These are phyloP conservation scores for Lipomyces spencermartinsiae DNA, from an alignment of 805 yeast genomes.

Conservation along the genomic window DNA sequence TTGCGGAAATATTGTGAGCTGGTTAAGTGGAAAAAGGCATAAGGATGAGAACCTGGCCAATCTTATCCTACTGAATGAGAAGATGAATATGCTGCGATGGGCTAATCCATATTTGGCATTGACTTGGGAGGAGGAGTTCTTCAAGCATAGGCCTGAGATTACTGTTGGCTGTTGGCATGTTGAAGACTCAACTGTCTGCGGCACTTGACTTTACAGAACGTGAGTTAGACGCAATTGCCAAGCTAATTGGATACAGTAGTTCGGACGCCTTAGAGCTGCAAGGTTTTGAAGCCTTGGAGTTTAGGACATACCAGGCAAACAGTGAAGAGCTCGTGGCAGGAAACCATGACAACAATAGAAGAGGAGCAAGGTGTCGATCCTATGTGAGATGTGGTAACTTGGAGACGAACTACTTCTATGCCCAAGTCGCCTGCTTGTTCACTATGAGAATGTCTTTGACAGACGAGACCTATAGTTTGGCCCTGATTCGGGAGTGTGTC, in stretches of 20 bases:
- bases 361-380: not conserved
- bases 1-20: no score
- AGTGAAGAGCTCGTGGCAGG: not conserved
- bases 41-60: no score
- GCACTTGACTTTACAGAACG: no score
- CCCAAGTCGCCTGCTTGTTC: not conserved
- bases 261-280: slow-evolving; percentile 1
- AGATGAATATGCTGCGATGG: slow-evolving; percentile 7
- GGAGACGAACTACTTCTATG: not conserved
- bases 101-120: not conserved
- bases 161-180: no score
- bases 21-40: no score
- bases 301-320: slow-evolving; percentile 1
- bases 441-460: not conserved
- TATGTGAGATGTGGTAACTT: not conserved
- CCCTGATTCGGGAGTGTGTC: not conserved
- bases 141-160: no score
- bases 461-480: not conserved
- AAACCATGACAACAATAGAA: not conserved
- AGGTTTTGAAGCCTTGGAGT: not conserved
- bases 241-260: not conserved
- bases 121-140: not conserved
- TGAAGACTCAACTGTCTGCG: no score
- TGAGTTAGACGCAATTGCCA: not conserved
- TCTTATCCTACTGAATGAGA: not conserved